These are phyloP conservation scores for Ophiocordyceps camponoti-rufipedis DNA, from an alignment of 2,329 filamentous ascomycete species.

Conservation along the genomic window DNA sequence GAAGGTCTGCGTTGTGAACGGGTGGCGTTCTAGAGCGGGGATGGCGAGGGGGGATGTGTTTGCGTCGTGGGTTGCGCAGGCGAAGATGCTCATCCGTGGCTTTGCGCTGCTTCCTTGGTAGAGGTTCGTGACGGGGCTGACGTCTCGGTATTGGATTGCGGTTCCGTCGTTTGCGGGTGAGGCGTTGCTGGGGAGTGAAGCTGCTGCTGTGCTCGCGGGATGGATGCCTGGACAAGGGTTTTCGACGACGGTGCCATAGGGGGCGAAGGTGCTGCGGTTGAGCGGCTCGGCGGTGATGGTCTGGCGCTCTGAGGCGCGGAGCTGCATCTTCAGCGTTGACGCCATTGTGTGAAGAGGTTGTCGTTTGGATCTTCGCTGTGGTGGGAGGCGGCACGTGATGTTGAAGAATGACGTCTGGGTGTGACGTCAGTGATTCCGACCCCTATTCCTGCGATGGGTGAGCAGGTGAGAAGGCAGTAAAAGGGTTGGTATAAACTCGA, in stretches of 20 bases:
- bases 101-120: slow-evolving; percentile 40
- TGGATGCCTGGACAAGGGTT: slow-evolving; percentile 46
- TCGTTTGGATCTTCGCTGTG: too few species aligned
- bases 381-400: too few species aligned
- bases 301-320: slow-evolving; percentile 2
- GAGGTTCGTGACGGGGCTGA: slow-evolving; percentile 54
- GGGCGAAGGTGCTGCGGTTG: slow-evolving; percentile 47
- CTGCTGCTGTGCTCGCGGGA: slow-evolving; percentile 25
- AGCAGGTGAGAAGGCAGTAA: too few species aligned
- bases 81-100: slow-evolving; percentile 74
- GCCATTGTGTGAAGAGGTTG: neutral
- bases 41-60: slow-evolving; percentile 17
- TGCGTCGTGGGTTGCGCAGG: slow-evolving; percentile 34
- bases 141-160: slow-evolving; percentile 69
- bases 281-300: slow-evolving; percentile 44
- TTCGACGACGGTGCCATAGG: slow-evolving; percentile 69
- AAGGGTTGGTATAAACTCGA: too few species aligned
- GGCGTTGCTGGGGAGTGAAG: slow-evolving; percentile 23
- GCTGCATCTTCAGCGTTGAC: neutral
- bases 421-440: too few species aligned
- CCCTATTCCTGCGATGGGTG: too few species aligned
- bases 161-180: slow-evolving; percentile 67
- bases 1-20: slow-evolving; percentile 89
- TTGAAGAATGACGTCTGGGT: too few species aligned
- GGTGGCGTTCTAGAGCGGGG: slow-evolving; percentile 70